These are phyloP conservation scores for Podaxis sp. DNA, from an alignment of 768 basidiomycete genomes.

Conservation along the genomic window DNA sequence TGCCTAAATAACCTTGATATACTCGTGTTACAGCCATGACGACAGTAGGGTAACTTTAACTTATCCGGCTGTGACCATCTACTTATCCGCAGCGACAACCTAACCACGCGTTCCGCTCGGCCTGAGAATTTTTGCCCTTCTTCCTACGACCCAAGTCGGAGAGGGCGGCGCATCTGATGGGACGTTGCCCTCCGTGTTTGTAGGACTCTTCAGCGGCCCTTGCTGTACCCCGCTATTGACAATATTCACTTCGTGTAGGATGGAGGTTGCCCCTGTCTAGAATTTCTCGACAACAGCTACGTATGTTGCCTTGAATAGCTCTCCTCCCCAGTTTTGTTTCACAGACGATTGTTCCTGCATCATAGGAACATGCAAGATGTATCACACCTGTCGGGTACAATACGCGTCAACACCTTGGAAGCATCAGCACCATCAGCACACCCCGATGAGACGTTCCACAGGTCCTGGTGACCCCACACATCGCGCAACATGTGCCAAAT, in stretches of 20 bases:
- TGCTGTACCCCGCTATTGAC: background rate
- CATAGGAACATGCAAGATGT: background rate
- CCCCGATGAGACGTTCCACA: no score
- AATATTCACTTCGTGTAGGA: background rate
- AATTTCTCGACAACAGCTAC: background rate
- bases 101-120: conserved; percentile 8
- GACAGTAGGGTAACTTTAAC: background rate
- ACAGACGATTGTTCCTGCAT: background rate
- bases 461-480: no score
- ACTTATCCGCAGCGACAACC: background rate
- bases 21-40: background rate
- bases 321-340: background rate
- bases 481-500: no score
- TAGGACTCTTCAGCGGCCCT: background rate
- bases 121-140: background rate
- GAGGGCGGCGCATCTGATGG: conserved; percentile 9
- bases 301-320: background rate
- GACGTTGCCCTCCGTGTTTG: background rate
- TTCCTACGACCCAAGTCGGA: background rate
- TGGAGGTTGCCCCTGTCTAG: background rate
- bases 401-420: no score
- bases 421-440: background rate
- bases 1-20: background rate
- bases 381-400: no score
- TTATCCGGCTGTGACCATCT: background rate